Evolutionary conservation across 805 yeast species (phyloP), one percentile per base, ranked within the genome.

Genomic region (Novakomyces olei): DNA sequence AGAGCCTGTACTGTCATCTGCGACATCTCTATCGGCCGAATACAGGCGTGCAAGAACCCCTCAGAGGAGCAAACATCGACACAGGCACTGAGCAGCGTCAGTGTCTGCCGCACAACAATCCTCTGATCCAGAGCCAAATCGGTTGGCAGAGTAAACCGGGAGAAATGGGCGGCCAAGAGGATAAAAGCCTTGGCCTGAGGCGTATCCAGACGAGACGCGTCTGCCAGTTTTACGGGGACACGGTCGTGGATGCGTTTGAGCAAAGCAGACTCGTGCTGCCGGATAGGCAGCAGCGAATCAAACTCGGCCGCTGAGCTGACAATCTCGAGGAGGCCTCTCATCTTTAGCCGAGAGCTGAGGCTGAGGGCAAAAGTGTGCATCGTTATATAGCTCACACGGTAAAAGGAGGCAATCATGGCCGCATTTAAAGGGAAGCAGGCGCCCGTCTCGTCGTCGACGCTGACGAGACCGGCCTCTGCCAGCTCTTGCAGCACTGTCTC

Each of bases 1-100:
- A 77, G 57, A 1, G 76, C 91, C 49, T 85, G 96, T 1, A 74
- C 67, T 5, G 79, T 53, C 91, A 80, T 77, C 47, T 88, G 98
- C 1, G 76, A 64, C 33, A 81, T 47, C 47, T 88, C 95, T 77
- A 88, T 77, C 0, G 79, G 85, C 29, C 65, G 61, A 41, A 79
- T 60, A 12, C 19, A 20, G 0, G 92, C 81, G 48, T 70, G 75
- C 44, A 83, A 53, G 41, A 64, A 58, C 0, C 95, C 94, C 37
- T 80, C 80, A 41, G 79, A 67, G 0, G 92, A 71, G 25, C 81
- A 54, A 1, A 73, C 54, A 48, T 88, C 95, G 14, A 78, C 71
- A 30, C 69, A 55, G 0, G 85, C 78, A 41, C 70, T 61, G 5
- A 78, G 51, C 15, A 81, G 44, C 2, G 56, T 58, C 30, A 73